Percentiles rank a stretch among this genome's conserved stretches.
These are phyloP conservation scores for Heliosperma pusillum DNA, from an alignment of 148 eudicot species.

Conservation along the genomic window DNA sequence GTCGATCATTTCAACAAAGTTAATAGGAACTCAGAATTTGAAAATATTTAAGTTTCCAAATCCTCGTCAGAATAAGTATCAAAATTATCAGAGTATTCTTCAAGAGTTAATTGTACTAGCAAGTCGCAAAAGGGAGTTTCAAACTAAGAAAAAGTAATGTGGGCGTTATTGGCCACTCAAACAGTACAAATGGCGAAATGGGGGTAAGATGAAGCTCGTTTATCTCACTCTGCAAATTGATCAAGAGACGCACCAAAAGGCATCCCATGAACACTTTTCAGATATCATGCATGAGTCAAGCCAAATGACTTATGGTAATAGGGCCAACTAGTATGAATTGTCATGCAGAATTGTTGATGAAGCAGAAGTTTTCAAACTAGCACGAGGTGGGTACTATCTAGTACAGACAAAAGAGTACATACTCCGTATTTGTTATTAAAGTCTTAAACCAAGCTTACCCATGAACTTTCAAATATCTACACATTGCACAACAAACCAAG, in stretches of 20 bases:
- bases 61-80: neutral
- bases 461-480: no score
- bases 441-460: no score
- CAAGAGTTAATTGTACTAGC: neutral
- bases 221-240: no score
- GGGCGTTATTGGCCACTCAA: neutral
- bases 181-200: neutral
- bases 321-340: neutral
- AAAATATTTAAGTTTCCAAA: neutral
- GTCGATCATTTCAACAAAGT: neutral
- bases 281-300: neutral
- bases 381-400: neutral
- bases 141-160: neutral
- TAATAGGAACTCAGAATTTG: neutral
- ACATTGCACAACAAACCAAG: no score
- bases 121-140: neutral
- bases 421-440: no score
- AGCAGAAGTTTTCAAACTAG: neutral
- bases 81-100: neutral
- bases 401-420: no score
- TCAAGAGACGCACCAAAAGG: no score
- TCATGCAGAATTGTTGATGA: neutral
- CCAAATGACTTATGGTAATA: neutral
- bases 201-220: neutral
- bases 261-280: neutral